Conservation (phyloP, 257 asterid species). For the Fraxinus quadrangulata region DNA sequence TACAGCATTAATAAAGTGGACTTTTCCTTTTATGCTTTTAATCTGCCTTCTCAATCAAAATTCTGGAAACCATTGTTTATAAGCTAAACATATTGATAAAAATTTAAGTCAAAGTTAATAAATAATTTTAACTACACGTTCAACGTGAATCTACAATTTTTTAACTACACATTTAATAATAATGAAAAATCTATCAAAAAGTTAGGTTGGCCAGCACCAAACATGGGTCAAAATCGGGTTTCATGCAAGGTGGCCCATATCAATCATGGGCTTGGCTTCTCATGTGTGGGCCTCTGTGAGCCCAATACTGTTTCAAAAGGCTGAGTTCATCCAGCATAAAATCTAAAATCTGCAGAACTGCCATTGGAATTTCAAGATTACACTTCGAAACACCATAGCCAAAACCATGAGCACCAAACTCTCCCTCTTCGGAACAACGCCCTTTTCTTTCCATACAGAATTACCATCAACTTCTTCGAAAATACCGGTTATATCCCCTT, state of each 20-base stretch:
- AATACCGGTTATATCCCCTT: constrained; percentile 21
- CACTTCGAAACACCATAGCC: not conserved
- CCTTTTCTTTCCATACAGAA: constrained; percentile 44
- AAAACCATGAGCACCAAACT: constrained; percentile 33
- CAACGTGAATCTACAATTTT: too few relatives aligned
- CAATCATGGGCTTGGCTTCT: not conserved
- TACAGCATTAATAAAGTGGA: not conserved
- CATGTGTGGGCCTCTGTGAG: not conserved
- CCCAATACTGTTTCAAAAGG: not conserved
- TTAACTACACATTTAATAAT: too few relatives aligned
- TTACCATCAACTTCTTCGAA: constrained; percentile 36
- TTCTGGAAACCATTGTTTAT: not conserved
- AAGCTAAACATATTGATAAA: too few relatives aligned
- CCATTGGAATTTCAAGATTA: not conserved
- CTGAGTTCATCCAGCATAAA: not conserved
- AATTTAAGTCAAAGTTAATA: too few relatives aligned
- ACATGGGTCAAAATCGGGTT: too few relatives aligned
- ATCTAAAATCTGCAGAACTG: not conserved
- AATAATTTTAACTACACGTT: too few relatives aligned
- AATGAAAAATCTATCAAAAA: too few relatives aligned
- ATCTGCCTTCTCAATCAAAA: not conserved
- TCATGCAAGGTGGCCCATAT: too few relatives aligned
- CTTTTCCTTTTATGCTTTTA: not conserved
- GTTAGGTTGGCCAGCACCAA: too few relatives aligned
- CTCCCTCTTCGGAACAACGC: constrained; percentile 40